These are phyloP conservation scores for Angomonas desouzai DNA, from an alignment of 208 protist genomes.

Conservation along the genomic window DNA sequence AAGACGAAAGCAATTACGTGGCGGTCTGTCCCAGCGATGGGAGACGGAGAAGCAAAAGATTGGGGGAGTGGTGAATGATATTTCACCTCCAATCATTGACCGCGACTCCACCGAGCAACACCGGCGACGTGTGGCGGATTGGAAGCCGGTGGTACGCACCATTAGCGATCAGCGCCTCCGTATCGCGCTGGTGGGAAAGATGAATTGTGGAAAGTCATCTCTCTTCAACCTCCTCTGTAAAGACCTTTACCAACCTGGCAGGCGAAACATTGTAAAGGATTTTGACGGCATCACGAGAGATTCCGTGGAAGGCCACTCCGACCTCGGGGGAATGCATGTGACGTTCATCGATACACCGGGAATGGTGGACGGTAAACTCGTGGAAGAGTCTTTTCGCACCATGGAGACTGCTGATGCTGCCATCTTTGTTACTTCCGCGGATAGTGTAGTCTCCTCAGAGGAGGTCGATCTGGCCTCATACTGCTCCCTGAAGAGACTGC, in stretches of 20 bases:
- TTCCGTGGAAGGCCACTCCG: constrained; percentile 68
- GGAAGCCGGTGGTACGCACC: constrained; percentile 77
- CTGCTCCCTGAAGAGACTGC: constrained; percentile 65
- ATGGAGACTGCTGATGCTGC: constrained; percentile 81
- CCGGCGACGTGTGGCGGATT: constrained; percentile 66
- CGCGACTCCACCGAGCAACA: constrained; percentile 55
- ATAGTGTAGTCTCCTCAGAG: constrained; percentile 54
- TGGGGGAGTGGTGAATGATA: constrained; percentile 64
- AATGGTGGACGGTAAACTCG: constrained; percentile 61
- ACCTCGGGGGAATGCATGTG: constrained; percentile 75
- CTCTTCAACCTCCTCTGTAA: constrained; percentile 86
- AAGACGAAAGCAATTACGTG: constrained; percentile 43
- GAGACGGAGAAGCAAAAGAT: constrained; percentile 47
- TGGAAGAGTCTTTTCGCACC: constrained; percentile 83
- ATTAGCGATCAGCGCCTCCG: constrained; percentile 79
- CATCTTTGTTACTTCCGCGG: constrained; percentile 74
- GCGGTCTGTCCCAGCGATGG: constrained; percentile 59
- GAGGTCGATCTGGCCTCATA: constrained; percentile 67
- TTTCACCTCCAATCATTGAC: constrained; percentile 66
- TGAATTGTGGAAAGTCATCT: constrained; percentile 89
- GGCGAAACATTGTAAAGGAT: constrained; percentile 74
- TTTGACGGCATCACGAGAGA: constrained; percentile 89
- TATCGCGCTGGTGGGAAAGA: constrained; percentile 83
- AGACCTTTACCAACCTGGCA: constrained; percentile 48
- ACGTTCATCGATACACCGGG: constrained; percentile 90